phyloP scores from a whole-genome alignment of 2,329 filamentous ascomycete genomes.

The Talaromyces sp. region DNA sequence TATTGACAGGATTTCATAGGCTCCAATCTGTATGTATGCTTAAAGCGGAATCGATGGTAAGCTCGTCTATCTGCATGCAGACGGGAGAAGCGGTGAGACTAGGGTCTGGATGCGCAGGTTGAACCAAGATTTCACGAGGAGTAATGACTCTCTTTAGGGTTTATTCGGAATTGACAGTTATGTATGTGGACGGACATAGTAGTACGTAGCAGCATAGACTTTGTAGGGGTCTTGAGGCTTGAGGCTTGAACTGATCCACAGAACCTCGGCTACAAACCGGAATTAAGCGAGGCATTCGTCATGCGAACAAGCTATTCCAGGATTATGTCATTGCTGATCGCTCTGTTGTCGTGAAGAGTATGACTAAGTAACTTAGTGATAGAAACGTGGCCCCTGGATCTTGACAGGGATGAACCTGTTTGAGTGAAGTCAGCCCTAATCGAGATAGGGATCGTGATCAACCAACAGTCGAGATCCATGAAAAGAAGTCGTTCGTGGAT shows the following conservation, averaged over 20 bases:
- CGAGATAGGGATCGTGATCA: neutral
- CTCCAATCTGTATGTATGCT: too few species aligned
- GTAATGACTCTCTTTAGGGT: neutral
- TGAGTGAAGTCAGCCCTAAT: neutral
- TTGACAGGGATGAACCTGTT: neutral
- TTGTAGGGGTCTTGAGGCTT: neutral
- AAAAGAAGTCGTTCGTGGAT: neutral
- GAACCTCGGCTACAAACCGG: neutral
- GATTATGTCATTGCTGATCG: neutral
- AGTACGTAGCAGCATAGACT: neutral
- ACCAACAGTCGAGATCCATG: neutral
- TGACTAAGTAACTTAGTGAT: neutral
- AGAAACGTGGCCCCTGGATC: neutral
- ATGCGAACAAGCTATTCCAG: neutral
- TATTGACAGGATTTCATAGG: neutral
- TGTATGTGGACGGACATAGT: neutral
- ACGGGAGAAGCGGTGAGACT: neutral
- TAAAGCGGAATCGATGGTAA: too few species aligned
- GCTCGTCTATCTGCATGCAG: neutral
- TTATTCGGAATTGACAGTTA: neutral
- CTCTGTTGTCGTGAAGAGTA: neutral
- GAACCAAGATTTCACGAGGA: neutral
- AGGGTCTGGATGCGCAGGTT: neutral
- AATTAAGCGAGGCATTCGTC: neutral
- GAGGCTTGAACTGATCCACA: neutral